A percentile compares a stretch with the other conserved stretches of the same genome.
These are phyloP conservation scores for Straminergon stramineum DNA, from an alignment of 225 moss, liverwort and hornwort species.

Conservation along the genomic window DNA sequence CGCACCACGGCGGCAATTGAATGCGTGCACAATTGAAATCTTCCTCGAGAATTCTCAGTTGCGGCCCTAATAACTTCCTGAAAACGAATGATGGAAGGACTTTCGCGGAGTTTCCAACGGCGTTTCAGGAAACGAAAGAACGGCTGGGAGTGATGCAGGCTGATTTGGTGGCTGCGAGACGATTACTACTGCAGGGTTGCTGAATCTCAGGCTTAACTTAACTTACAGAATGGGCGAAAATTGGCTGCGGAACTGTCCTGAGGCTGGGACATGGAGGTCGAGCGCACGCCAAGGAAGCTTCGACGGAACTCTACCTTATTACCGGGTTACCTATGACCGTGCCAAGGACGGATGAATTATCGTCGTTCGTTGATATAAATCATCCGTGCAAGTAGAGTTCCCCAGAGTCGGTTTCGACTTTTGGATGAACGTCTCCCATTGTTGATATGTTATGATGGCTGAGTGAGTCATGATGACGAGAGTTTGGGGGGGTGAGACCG, in stretches of 20 bases:
- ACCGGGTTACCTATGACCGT: not conserved
- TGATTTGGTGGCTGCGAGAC: not conserved
- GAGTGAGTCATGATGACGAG: not conserved
- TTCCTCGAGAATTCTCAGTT: not conserved
- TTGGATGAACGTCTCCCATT: not conserved
- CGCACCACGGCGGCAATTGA: not conserved
- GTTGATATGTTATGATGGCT: not conserved
- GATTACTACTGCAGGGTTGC: not conserved
- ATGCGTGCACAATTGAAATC: not conserved
- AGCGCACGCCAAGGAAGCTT: not conserved
- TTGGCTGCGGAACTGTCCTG: slow-evolving; percentile 1
- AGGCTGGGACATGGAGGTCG: not conserved
- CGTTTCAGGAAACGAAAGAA: not conserved
- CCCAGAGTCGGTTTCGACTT: not conserved
- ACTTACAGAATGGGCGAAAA: not conserved
- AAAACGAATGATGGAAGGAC: not conserved
- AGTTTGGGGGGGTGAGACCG: not conserved
- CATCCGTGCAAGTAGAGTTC: not conserved
- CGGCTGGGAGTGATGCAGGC: not conserved
- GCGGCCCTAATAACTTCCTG: not conserved
- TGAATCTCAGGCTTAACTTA: not conserved
- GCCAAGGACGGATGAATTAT: not conserved
- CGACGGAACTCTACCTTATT: not conserved
- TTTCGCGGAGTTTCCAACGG: not conserved
- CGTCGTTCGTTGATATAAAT: not conserved